Evolutionary conservation across 257 asterid genomes (phyloP), one percentile per base, ranked within the genome.

Genomic region (Handroanthus guayacan): DNA sequence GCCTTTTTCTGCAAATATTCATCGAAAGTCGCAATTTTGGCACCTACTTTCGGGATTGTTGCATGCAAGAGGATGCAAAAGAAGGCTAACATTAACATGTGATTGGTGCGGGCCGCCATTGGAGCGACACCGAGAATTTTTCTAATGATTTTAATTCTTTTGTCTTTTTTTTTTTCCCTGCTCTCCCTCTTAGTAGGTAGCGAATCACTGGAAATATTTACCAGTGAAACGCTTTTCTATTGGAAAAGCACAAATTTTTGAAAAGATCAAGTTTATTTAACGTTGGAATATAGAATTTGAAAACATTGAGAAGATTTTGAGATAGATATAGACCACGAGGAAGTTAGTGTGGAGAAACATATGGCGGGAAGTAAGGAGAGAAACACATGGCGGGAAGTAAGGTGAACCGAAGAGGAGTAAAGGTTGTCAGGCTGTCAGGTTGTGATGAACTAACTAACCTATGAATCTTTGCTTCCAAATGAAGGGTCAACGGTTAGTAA

Each of bases 1-100:
- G 92, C 91, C 80, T 34, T 78, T 82, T 87, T 81, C 82, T 77
- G 79, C 74, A 91, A 45, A 47, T 75, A 80, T 69, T 86, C 95
- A 4, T 93, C 98, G 20, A 78, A 83, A 7, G 75, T 63, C 2
- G 81, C 87, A 31, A 79, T 87, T 13, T 75, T 57, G 0, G 89
- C 97, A 8, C 48, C 14, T 17, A 82, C 63, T 7, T 17, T 34
- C 51, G 7, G 8, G 8, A 41, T 41, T 41, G 1, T 4, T 5
- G 45, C 45, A 4, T 74, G 70, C 9, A 67, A 1, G 25, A 81
- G 6, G 5, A 82, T 5, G 52, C 78, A 78, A 20, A 80, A 71
- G 12, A 86, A 3, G 41, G 80, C 50, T 9, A 82, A 16, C 5
- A 48, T 39, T n/a, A 47, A 18, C 36, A 69, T 82, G 14, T 41